Evolutionary conservation across 805 yeast genomes (phyloP).

Genomic region (Pichia ethanolica): DNA sequence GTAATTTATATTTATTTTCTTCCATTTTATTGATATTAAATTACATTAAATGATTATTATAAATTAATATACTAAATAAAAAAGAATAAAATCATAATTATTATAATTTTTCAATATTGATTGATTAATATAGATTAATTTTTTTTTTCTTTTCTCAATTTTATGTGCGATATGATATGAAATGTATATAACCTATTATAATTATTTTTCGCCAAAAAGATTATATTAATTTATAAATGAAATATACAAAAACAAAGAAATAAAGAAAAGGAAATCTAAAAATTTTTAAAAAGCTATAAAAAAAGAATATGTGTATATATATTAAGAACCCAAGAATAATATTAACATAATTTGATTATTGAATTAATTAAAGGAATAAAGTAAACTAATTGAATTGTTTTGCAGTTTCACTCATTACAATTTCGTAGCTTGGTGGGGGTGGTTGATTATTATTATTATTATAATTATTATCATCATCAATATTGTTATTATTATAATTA

Average conservation of each 20-base stretch:
- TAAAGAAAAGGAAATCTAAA: neutral
- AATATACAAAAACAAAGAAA: too few relatives aligned
- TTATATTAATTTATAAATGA: too few relatives aligned
- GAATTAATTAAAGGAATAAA: too few relatives aligned
- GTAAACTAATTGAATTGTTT: constrained; percentile 18
- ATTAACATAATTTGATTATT: neutral
- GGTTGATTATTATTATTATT: constrained; percentile 6
- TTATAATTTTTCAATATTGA: too few relatives aligned
- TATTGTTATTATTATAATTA: constrained; percentile 3
- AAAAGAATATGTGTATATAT: too few relatives aligned
- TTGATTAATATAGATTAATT: too few relatives aligned
- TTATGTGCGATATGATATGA: too few relatives aligned
- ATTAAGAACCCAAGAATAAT: neutral
- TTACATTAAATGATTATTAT: neutral
- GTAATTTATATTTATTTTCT: constrained; percentile 9
- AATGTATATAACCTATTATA: too few relatives aligned
- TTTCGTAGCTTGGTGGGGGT: constrained; percentile 32
- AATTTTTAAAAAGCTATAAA: neutral
- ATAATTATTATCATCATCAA: neutral
- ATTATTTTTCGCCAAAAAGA: too few relatives aligned
- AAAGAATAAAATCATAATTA: too few relatives aligned
- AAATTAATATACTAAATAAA: neutral
- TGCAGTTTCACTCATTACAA: constrained; percentile 28
- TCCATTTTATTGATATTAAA: too few relatives aligned
- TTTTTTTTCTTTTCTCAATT: too few relatives aligned